Evolutionary conservation across 192 early-diverging fungal species (phyloP), one percentile per base, ranked within the genome.

Genomic region (Backusella psychrophila): DNA sequence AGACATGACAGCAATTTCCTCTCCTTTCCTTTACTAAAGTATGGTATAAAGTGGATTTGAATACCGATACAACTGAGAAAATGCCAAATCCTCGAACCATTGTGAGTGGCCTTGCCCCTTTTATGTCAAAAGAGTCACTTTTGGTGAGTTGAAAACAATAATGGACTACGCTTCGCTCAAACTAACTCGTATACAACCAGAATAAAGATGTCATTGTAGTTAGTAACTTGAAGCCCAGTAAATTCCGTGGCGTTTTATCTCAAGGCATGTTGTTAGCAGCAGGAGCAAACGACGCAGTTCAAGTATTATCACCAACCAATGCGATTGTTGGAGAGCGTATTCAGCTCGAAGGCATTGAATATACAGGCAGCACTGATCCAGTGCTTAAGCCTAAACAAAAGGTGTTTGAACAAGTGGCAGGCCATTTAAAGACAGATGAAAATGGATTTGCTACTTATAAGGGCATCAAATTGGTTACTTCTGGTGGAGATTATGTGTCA

Each of bases 211-310:
- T 87, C 1, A 83, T 93, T 21, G 89, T 92, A 7, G 85, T 91
- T 14, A 75, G 73, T 33, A 93, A 93, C 66, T 79, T 92, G 81
- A 93, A 93, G 70, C 88, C 91, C 3, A 83, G 86, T 34, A 88
- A 87, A 73, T 85, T 93, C 31, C 81, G 86, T n/a, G 91, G 91
- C 1, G 84, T 92, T 0, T 67, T 84, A 69, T 93, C 91, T 0
- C 74, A 91, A 66, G 91, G 90, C 19, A 91, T 92, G 90, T 73
- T 93, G 26, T 41, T 93, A 6, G 88, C 88, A 72, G 90, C 90
- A 6, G 84, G 83, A 89, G 46, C 7, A 23, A 12, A 63, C 19
- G 56, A 63, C 21, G 81, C 81, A 42, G 90, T 93, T 0, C 89
- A 85, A 38, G 44, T 93, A 8, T 34, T 92, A 34, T 83, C 84